Evolutionary conservation across 148 eudicot genomes (phyloP).

Genomic region (Limonium bicolor): DNA sequence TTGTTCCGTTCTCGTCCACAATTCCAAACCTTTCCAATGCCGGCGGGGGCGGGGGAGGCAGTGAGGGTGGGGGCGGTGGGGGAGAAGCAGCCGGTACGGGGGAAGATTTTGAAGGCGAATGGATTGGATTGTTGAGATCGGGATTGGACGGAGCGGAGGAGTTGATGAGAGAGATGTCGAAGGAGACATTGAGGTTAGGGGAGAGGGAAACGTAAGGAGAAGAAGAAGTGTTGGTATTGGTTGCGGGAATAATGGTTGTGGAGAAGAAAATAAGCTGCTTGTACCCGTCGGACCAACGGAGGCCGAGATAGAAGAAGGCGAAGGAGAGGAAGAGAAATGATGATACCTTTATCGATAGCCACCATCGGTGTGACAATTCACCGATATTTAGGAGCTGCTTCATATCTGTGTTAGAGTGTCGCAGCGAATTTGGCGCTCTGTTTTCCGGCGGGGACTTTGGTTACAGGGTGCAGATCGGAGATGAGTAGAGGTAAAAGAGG

Average conservation of each 20-base stretch:
- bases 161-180: constrained; percentile 30
- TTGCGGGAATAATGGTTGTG: constrained; percentile 11
- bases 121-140: constrained; percentile 1
- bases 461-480: no score
- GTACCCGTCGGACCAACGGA: constrained; percentile 39
- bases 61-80: constrained; percentile 8
- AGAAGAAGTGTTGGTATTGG: neutral
- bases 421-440: no score
- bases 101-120: constrained; percentile 7
- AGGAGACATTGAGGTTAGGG: constrained; percentile 36
- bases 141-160: constrained; percentile 7
- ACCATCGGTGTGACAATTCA: no score
- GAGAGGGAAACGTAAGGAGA: constrained; percentile 36
- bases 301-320: constrained; percentile 70
- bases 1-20: constrained; percentile 69
- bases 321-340: constrained; percentile 33
- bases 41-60: constrained; percentile 23
- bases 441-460: no score
- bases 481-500: no score
- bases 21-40: constrained; percentile 50
- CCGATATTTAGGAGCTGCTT: no score
- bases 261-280: constrained; percentile 33
- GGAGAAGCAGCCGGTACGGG: neutral
- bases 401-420: no score
- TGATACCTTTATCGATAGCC: no score